These are phyloP conservation scores for Plasmodium coatneyi DNA, from an alignment of 169 alveolate genomes.

Conservation along the genomic window DNA sequence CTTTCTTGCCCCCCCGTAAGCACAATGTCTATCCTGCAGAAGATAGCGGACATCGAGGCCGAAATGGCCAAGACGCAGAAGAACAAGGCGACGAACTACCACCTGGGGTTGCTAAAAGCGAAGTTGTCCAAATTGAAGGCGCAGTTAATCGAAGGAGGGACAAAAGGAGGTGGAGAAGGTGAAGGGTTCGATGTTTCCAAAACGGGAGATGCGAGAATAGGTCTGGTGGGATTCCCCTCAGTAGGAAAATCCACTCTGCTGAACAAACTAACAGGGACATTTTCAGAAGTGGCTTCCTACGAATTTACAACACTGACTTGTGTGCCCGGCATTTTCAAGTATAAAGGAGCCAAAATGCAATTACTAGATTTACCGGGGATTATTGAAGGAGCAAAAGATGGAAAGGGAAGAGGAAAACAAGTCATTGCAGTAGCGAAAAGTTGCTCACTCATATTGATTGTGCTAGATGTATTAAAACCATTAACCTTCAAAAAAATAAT, in stretches of 20 bases:
- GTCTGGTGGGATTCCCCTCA: slow-evolving; percentile 99
- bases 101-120: slow-evolving; percentile 98
- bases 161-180: slow-evolving; percentile 88
- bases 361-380: slow-evolving; percentile 97
- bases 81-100: slow-evolving; percentile 98
- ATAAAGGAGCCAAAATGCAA: slow-evolving; percentile 97
- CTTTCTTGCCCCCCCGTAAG: not conserved
- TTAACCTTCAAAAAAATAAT: slow-evolving; percentile 93
- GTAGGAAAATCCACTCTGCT: slow-evolving; percentile 98
- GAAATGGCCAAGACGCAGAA: slow-evolving; percentile 99
- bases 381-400: slow-evolving; percentile 98
- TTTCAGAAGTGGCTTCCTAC: slow-evolving; percentile 98
- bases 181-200: slow-evolving; percentile 87
- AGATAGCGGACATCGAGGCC: slow-evolving; percentile 97
- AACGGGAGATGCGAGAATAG: slow-evolving; percentile 99
- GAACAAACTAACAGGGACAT: slow-evolving; percentile 96
- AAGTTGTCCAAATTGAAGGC: slow-evolving; percentile 95
- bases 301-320: slow-evolving; percentile 99
- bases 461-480: slow-evolving; percentile 96
- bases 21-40: slow-evolving; percentile 91
- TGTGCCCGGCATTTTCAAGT: slow-evolving; percentile 96
- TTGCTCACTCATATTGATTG: slow-evolving; percentile 94
- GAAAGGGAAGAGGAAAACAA: slow-evolving; percentile 98
- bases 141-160: slow-evolving; percentile 92
- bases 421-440: slow-evolving; percentile 99